Evolutionary conservation across 805 yeast species (phyloP), one percentile per base, ranked within the genome.

Genomic region (Metschnikowia continentalis): DNA sequence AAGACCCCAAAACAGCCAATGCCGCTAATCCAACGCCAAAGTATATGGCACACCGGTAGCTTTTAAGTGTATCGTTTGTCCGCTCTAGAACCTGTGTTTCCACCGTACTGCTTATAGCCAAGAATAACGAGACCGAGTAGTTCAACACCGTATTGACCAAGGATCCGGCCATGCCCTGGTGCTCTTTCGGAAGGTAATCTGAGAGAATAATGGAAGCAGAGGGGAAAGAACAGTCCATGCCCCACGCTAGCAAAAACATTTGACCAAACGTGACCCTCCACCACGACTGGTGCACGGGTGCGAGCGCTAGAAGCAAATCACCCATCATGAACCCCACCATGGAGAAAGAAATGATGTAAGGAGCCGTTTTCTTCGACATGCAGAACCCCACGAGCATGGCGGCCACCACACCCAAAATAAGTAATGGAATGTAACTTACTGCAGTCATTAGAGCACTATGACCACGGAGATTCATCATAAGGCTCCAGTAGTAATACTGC

Each of bases 81-180:
- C 50, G 49, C 19, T 43, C 41, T 19, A 43, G 39, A 15, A 47
- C 52, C 42, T 54, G 49, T 13, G 53, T 37, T 56, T 85, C 87
- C 2, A 83, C 86, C 2, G 86, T 80, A n/a, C 83, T 82, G 3
- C 88, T 86, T 40, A 87, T 70, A 8, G 90, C 92, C 32, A 87
- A 68, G 35, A 84, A 81, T n/a, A 86, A 63, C 0, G 90, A 81
- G 33, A 71, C 84, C 0, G 90, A 81, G 62, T 87, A 87, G 63
- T 84, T 87, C 11, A 84, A 81, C 57, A 84, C 81, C 0, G 94
- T 86, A 19, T 84, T 76, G 4, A 85, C 83, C 46, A 87, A 68
- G 0, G 90, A 83, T 0, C 90, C 90, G 0, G 90, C 91, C 77
- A 84, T 80, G 7, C 92, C 94, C 66, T 87, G 94, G 57, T 83